These are phyloP conservation scores for Botrytis elliptica DNA, from an alignment of 2,329 filamentous ascomycete species.

Conservation along the genomic window DNA sequence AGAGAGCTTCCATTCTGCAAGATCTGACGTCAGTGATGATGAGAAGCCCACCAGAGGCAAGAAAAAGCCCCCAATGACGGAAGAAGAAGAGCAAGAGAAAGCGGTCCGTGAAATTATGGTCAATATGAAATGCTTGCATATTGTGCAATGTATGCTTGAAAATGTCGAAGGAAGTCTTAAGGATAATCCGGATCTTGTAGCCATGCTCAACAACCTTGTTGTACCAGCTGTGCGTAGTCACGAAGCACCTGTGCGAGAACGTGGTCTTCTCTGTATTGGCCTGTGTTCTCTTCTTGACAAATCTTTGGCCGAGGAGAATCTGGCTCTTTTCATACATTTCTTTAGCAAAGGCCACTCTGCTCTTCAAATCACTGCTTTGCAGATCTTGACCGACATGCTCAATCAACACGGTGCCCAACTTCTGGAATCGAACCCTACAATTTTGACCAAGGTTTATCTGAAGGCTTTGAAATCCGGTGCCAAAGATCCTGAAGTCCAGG, in stretches of 20 bases:
- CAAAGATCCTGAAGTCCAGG: conserved; percentile 71
- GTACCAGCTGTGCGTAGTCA: conserved; percentile 93
- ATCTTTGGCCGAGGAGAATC: conserved; percentile 86
- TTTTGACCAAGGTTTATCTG: conserved; percentile 77
- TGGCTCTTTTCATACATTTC: conserved; percentile 92
- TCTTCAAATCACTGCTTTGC: conserved; percentile 83
- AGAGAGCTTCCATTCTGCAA: conserved; percentile 91
- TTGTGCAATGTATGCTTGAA: conserved; percentile 95
- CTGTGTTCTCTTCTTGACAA: conserved; percentile 89
- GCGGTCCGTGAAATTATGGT: conserved; percentile 89
- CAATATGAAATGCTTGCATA: conserved; percentile 97
- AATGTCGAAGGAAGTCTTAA: conserved; percentile 88
- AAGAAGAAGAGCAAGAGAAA: conserved; percentile 69
- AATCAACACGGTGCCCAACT: conserved; percentile 84
- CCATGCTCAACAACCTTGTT: conserved; percentile 97
- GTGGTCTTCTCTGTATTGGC: conserved; percentile 84
- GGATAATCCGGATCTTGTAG: conserved; percentile 85
- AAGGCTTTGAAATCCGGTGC: conserved; percentile 73
- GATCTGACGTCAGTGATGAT: conserved; percentile 75
- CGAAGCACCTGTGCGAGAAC: conserved; percentile 87
- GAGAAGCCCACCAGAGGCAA: conserved; percentile 51
- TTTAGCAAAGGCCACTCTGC: conserved; percentile 89
- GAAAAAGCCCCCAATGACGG: conserved; percentile 50
- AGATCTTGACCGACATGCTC: conserved; percentile 90
- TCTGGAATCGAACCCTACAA: conserved; percentile 61